A percentile compares a stretch with the other conserved stretches of the same genome.
These are phyloP conservation scores for Begonia loranthoides DNA, from an alignment of 306 rosid genomes.

Conservation along the genomic window DNA sequence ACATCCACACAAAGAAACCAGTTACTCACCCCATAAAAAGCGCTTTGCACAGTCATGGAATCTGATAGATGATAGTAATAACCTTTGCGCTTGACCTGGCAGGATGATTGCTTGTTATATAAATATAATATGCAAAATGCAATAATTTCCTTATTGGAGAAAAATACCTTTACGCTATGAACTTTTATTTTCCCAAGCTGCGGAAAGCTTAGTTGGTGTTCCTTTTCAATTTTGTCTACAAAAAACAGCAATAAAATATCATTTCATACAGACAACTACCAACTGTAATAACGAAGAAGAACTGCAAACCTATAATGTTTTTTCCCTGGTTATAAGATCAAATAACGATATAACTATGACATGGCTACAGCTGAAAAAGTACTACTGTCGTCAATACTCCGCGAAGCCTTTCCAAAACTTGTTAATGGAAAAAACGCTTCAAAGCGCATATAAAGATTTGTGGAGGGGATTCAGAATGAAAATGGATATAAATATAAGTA, in stretches of 20 bases:
- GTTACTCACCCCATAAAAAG: conserved; percentile 8
- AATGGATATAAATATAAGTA: too few species aligned
- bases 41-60: conserved; percentile 21
- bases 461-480: too few species aligned
- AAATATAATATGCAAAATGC: not conserved
- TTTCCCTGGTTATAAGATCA: too few species aligned
- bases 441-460: too few species aligned
- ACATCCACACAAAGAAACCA: conserved; percentile 34
- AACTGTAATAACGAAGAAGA: not conserved
- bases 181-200: conserved; percentile 18
- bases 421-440: too few species aligned
- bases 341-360: too few species aligned
- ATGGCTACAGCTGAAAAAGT: too few species aligned
- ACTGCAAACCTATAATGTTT: too few species aligned
- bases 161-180: conserved; percentile 25
- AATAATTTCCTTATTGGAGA: not conserved
- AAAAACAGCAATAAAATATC: not conserved
- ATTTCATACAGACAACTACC: not conserved
- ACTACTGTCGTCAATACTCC: too few species aligned
- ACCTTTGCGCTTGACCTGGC: conserved; percentile 27
- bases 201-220: conserved; percentile 24
- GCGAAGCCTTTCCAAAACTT: too few species aligned
- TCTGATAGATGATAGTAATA: conserved; percentile 27
- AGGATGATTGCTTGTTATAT: conserved; percentile 2
- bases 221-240: conserved; percentile 18